Evolutionary conservation across 345 rosid genomes (phyloP), one percentile per base, ranked within the genome.

Genomic region (Jatropha curcas): DNA sequence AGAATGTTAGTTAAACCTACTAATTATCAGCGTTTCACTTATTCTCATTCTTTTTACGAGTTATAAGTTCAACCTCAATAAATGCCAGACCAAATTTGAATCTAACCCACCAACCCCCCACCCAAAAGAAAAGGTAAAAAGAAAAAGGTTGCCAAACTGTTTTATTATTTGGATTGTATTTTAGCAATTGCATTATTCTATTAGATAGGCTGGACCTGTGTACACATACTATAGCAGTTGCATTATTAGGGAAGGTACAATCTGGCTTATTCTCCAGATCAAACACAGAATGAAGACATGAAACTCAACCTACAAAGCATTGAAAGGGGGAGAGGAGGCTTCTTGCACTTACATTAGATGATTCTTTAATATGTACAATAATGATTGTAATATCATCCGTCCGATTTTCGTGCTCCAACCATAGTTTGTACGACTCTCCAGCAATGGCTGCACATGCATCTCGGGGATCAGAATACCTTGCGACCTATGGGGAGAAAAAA

Each of bases 381-480:
- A 93, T 88, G 76, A 95, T 84, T 33, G 99, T 93, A 66, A 95
- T 95, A 86, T 95, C 99, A 88, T 95, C 99, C 27, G 98, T 95
- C 67, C 98, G 93, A 76, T 79, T 90, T 81, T 88, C 99, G 70
- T 88, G 78, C 71, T 88, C 88, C 87, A 95, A 81, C 99, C 99
- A 95, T 45, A 80, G 74, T 84, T 88, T 93, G 83, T 93, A 93
- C 9, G 99, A 91, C 73, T 96, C 94, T 75, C 96, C 98, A 35
- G 96, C 87, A 71, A 92, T 90, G 25, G 90, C 94, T 30, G 91
- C 85, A 67, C 99, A 96, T 74, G 98, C 99, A 81, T 96, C 99
- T 7, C 92, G 76, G 25, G 97, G 88, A 86, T 95, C 97, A 8
- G 87, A 12, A 60, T 85, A 91, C 74, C 81, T 86, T 71, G 90